Base-by-base conservation (phyloP, 176 grass and related monocot genomes). In the Dendrocalamus sinicus region DNA sequence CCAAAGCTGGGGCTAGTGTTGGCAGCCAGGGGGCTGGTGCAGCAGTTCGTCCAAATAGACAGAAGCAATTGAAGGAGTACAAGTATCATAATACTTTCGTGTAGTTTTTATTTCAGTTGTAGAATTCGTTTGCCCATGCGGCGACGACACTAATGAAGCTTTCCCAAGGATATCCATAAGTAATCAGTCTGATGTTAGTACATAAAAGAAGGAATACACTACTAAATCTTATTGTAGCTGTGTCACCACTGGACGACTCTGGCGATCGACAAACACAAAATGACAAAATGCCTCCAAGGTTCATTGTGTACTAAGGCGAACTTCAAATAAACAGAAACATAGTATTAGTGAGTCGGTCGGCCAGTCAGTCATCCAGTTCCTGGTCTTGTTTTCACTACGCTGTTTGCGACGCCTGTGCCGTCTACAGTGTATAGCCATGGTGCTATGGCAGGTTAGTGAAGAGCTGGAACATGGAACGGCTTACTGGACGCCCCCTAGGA, bases 381-480 rank as follows among this genome's bases (percentile, higher is more conserved):
- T 24, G 16, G 13, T 50, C 39, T 76, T 48, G 9, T 47, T 24
- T 67, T 24, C 46, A 67, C 48, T 4, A 19, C 12, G 22, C 46
- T 73, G 32, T 74, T 32, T 47, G n/a, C 12, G 41, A 61, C 50
- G 20, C 37, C 23, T 39, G 43, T 7, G 9, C 24, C 67, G 59
- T 55, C 12, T 16, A 9, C 24, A 23, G 75, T 72, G 84, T 72
- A 67, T n/a, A 63, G 30, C 55, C 68, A 62, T 64, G 67, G 16
- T 20, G 20, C 37, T 20, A 48, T 37, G 61, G 24, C 60, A 50
- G 41, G 13, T 68, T 16, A 39, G 17, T n/a, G 61, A 67, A 55
- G 48, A 84, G 68, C 67, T 79, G 67, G 54, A 45, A 46, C 45
- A 44, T 80, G 81, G n/a, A 57, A 84, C 23, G 26, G 14, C 6